Evolutionary conservation across 2,329 filamentous ascomycete genomes (phyloP).

Genomic region (Hirsutella minnesotensis): DNA sequence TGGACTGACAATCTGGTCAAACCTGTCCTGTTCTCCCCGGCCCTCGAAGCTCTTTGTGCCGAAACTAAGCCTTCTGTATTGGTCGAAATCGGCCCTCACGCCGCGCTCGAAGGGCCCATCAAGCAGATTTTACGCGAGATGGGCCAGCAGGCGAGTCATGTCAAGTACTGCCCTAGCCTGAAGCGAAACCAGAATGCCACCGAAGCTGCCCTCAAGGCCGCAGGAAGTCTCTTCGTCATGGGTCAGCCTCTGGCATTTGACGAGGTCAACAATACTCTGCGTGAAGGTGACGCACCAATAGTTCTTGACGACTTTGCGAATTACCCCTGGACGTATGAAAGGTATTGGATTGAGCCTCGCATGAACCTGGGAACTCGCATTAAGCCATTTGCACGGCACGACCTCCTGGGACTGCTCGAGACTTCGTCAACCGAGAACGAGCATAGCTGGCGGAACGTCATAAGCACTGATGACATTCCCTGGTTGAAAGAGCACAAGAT

Average conservation of each 20-base stretch:
- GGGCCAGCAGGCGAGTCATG: slow-evolving; percentile 26
- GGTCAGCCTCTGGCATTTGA: slow-evolving; percentile 31
- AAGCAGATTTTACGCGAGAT: slow-evolving; percentile 36
- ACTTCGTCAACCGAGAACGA: slow-evolving; percentile 31
- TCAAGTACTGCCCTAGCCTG: slow-evolving; percentile 33
- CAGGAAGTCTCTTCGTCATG: slow-evolving; percentile 31
- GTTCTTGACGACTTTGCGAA: slow-evolving; percentile 31
- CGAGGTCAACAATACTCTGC: slow-evolving; percentile 28
- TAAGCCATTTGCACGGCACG: slow-evolving; percentile 26
- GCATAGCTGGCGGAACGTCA: slow-evolving; percentile 36
- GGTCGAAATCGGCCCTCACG: slow-evolving; percentile 38
- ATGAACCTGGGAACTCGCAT: slow-evolving; percentile 28
- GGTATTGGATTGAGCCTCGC: slow-evolving; percentile 36
- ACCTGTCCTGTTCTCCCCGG: slow-evolving; percentile 29
- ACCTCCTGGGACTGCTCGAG: slow-evolving; percentile 33
- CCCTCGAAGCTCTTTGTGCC: slow-evolving; percentile 17
- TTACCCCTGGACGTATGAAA: slow-evolving; percentile 36
- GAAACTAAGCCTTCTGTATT: slow-evolving; percentile 13
- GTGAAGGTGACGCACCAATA: slow-evolving; percentile 2
- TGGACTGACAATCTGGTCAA: slow-evolving; percentile 32
- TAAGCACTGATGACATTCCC: slow-evolving; percentile 36
- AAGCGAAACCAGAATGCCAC: slow-evolving; percentile 39
- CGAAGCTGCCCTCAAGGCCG: slow-evolving; percentile 29
- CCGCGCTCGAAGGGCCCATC: slow-evolving; percentile 35
- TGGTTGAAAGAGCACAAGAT: slow-evolving; percentile 48